Base-by-base conservation (phyloP, 1,284 basidiomycete species). In the Stereum hirsutum region DNA sequence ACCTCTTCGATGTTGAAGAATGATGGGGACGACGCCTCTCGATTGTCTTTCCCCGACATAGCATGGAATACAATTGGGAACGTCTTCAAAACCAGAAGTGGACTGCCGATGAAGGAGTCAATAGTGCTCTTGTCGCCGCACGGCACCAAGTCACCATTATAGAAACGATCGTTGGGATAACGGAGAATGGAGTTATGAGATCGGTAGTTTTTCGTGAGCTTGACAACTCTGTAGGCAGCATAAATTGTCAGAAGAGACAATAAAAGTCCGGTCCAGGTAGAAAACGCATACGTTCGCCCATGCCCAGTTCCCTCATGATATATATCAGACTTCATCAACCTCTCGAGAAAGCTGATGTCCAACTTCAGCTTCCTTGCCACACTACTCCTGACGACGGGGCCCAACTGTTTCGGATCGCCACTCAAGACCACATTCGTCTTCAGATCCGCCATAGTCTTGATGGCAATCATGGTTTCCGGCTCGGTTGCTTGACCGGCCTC, bases 401-500 rank as follows among this genome's bases (percentile, higher is more conserved):
- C 75, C 8, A 80, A 60, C 50, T 81, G 77, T 56, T 72, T 70
- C 21, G 70, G 69, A 57, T 80, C 77, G 0, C 78, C 78, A 2
- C 74, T 69, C 21, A 80, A 58, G 6, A 80, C 56, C 7, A 80
- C 54, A 43, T 70, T 72, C 4, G 46, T 76, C 3, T 57, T 49
- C 6, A 53, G 43, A 34, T 61, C 57, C 0, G 68, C 69, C 41
- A 72, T 58, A 3, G 65, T 67, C 60, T 70, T 71, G 49, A 80
- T 65, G 0, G 74, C 63, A 1, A 76, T 63, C 62, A 78, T 72
- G 8, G 66, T 58, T 48, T 79, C 75, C 0, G 75, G 73, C 50
- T 81, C 78, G 11, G 66, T 70, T 0, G 75, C 76, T 49, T 82
- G 78, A 0, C 75, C 79, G 4, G 78, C 78, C 50, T 83, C 79